These are phyloP conservation scores for Phellopilus nigrolimitatus DNA, from an alignment of 1,284 basidiomycete species.

Conservation along the genomic window DNA sequence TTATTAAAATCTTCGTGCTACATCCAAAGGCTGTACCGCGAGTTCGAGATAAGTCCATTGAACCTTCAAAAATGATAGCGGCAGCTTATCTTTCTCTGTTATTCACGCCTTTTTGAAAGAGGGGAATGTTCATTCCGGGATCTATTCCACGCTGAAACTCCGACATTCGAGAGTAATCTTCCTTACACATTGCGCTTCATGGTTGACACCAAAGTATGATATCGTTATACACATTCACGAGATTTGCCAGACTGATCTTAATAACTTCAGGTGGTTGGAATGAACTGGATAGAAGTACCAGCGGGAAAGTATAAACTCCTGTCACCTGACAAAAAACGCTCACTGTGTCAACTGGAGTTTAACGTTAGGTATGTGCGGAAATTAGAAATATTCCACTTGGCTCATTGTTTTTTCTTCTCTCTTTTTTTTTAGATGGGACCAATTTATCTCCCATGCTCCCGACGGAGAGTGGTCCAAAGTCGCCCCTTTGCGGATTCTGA, in stretches of 20 bases:
- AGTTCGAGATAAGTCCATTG: conserved; percentile 79
- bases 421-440: conserved; percentile 55
- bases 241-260: conserved; percentile 4
- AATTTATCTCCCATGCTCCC: conserved; percentile 82
- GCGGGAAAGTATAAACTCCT: conserved; percentile 73
- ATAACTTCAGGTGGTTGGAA: conserved; percentile 83
- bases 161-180: conserved; percentile 92
- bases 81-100: conserved; percentile 15
- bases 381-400: conserved; percentile 9
- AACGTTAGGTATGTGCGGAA: conserved; percentile 53
- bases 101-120: conserved; percentile 78
- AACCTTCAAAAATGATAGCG: not conserved
- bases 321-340: conserved; percentile 53
- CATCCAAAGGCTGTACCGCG: conserved; percentile 77
- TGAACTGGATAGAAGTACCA: conserved; percentile 95
- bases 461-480: conserved; percentile 89
- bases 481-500: conserved; percentile 86
- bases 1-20: conserved; percentile 76
- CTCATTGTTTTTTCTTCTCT: conserved; percentile 1
- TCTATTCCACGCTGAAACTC: conserved; percentile 51
- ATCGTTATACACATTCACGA: conserved; percentile 1
- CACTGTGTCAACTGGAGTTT: conserved; percentile 85
- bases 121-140: conserved; percentile 74
- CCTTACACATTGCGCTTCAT: conserved; percentile 87
- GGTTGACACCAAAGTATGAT: conserved; percentile 84